phyloP scores from a whole-genome alignment of 225 moss, liverwort and hornwort genomes.

The Antitrichia curtipendula region DNA sequence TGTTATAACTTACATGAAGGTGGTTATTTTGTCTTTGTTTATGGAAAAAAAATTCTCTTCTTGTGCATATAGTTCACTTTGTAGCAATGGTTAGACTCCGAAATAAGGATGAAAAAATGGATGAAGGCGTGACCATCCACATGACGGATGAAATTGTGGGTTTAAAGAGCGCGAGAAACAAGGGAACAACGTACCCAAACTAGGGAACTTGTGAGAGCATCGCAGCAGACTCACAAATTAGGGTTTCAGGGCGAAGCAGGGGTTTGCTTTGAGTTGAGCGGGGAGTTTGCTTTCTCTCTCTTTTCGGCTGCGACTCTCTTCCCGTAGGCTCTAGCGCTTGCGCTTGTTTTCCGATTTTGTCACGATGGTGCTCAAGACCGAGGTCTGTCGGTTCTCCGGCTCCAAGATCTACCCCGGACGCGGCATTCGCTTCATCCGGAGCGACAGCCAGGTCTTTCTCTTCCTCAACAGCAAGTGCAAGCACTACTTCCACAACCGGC shows the following conservation, averaged over 20 bases:
- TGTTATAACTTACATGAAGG: accelerated
- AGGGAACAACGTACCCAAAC: not conserved
- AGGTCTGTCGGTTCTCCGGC: slow-evolving; percentile 14
- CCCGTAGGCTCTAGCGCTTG: not conserved
- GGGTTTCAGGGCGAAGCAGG: not conserved
- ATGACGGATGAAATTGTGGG: not conserved
- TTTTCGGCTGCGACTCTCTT: not conserved
- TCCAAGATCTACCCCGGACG: slow-evolving; percentile 9
- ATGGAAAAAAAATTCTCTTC: too few relatives aligned
- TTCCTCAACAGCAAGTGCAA: slow-evolving; percentile 21
- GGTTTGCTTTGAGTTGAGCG: not conserved
- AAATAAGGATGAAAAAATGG: too few relatives aligned
- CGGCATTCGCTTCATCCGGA: slow-evolving; percentile 10
- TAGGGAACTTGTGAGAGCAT: not conserved
- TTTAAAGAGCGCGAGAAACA: not conserved
- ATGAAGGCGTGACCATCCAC: not conserved
- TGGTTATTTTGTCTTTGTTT: accelerated
- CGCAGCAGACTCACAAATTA: not conserved
- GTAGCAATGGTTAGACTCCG: not conserved
- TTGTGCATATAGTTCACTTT: not conserved
- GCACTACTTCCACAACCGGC: slow-evolving; percentile 17
- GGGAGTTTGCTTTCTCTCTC: not conserved
- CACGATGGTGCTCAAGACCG: slow-evolving; percentile 28
- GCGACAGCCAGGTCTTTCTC: slow-evolving; percentile 6
- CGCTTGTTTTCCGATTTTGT: not conserved